Evolutionary conservation across 2,329 filamentous ascomycete species (phyloP).

Genomic region (Tothia fuscella): DNA sequence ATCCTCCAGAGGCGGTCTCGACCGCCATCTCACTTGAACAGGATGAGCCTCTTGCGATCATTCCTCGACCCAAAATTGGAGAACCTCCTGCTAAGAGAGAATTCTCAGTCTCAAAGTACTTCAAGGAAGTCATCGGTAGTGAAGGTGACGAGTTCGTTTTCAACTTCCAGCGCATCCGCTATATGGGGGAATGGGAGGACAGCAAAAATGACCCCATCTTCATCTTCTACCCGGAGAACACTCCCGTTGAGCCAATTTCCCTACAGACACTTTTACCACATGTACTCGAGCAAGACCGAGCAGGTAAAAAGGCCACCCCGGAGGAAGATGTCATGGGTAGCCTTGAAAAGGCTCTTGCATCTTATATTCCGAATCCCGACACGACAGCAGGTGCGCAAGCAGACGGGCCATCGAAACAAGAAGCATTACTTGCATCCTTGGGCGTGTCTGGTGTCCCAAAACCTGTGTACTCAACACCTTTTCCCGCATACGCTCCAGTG

Average conservation of each 20-base stretch:
- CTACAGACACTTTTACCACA: background rate
- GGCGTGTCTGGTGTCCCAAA: conserved; percentile 27
- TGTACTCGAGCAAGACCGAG: background rate
- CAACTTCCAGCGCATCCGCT: conserved; percentile 7
- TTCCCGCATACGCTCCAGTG: conserved; percentile 23
- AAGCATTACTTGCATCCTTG: conserved; percentile 24
- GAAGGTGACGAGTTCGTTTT: conserved; percentile 7
- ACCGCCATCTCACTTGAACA: conserved; percentile 2
- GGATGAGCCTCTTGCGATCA: background rate
- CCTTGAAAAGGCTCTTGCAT: conserved; percentile 12
- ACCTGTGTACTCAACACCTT: conserved; percentile 25
- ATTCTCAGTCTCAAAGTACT: conserved; percentile 10
- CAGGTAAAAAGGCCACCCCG: background rate
- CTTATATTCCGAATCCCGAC: conserved; percentile 6
- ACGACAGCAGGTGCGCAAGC: conserved; percentile 17
- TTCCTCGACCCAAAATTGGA: too few relatives aligned
- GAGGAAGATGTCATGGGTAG: conserved; percentile 12
- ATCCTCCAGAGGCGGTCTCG: conserved; percentile 5
- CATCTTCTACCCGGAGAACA: conserved; percentile 2
- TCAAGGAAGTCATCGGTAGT: background rate
- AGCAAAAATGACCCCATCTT: conserved; percentile 11
- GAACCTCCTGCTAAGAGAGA: background rate
- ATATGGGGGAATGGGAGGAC: conserved; percentile 10
- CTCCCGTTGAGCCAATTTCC: background rate
- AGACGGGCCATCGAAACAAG: conserved; percentile 18